A percentile compares a stretch with the other conserved stretches of the same genome.
These are phyloP conservation scores for Colletotrichum sp. DNA, from an alignment of 2,329 filamentous ascomycete species.

Conservation along the genomic window DNA sequence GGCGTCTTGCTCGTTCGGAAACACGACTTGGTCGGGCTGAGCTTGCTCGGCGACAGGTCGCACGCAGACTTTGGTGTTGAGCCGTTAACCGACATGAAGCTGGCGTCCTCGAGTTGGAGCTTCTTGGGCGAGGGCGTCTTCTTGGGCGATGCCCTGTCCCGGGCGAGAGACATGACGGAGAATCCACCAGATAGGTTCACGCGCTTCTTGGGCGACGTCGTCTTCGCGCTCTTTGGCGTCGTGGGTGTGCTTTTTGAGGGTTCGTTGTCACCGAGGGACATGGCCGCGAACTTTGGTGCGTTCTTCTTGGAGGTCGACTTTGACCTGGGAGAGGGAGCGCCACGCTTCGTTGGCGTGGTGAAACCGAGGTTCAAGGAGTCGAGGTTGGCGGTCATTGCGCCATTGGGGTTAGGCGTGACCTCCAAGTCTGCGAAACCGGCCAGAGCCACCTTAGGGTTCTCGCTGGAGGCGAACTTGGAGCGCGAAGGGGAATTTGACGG, in stretches of 20 bases:
- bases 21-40: background rate
- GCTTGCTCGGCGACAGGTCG: background rate
- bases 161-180: background rate
- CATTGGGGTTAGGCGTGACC: background rate
- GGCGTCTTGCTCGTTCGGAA: background rate
- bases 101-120: slow-evolving; percentile 3
- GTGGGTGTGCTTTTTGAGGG: background rate
- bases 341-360: slow-evolving; percentile 12
- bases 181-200: background rate
- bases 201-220: background rate
- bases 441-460: background rate
- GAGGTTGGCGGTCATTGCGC: background rate
- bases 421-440: background rate
- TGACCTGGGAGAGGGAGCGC: background rate
- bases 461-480: background rate
- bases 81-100: background rate
- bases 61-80: background rate
- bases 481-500: background rate
- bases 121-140: background rate
- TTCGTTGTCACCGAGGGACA: background rate
- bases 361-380: background rate
- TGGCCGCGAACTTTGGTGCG: background rate
- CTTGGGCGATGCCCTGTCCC: background rate
- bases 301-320: slow-evolving; percentile 12
- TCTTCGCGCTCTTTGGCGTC: background rate